These are phyloP conservation scores for Botrytis byssoidea DNA, from an alignment of 2,329 filamentous ascomycete species.

Conservation along the genomic window DNA sequence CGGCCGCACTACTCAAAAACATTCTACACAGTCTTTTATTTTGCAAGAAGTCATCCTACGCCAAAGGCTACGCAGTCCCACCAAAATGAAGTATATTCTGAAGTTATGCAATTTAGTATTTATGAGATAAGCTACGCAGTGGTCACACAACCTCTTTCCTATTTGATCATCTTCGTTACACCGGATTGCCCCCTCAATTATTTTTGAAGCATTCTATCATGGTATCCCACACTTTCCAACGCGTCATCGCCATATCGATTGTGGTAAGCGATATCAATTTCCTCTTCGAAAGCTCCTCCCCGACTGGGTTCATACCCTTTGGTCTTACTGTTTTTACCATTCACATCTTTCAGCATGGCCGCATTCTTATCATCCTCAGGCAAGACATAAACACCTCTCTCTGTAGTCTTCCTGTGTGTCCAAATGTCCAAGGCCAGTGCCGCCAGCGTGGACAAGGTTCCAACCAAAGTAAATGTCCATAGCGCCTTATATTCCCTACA, in stretches of 20 bases:
- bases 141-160: background rate
- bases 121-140: background rate
- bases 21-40: background rate
- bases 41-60: background rate
- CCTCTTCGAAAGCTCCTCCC: constrained; percentile 15
- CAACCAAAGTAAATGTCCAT: constrained; percentile 36
- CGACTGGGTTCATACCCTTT: constrained; percentile 27
- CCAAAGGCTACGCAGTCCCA: background rate
- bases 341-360: constrained; percentile 25
- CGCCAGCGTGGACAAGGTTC: constrained; percentile 30
- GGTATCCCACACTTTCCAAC: constrained; percentile 5
- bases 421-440: constrained; percentile 33
- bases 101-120: background rate
- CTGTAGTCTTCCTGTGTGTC: constrained; percentile 28
- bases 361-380: constrained; percentile 35
- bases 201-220: background rate
- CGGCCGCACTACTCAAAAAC: background rate
- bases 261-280: constrained; percentile 34
- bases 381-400: constrained; percentile 29
- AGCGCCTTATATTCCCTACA: constrained; percentile 37
- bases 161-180: background rate
- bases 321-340: constrained; percentile 21
- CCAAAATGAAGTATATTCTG: background rate
- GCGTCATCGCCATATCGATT: constrained; percentile 31
- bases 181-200: background rate